phyloP scores from a whole-genome alignment of 2,329 filamentous ascomycete genomes.

The Neonectria faginata region DNA sequence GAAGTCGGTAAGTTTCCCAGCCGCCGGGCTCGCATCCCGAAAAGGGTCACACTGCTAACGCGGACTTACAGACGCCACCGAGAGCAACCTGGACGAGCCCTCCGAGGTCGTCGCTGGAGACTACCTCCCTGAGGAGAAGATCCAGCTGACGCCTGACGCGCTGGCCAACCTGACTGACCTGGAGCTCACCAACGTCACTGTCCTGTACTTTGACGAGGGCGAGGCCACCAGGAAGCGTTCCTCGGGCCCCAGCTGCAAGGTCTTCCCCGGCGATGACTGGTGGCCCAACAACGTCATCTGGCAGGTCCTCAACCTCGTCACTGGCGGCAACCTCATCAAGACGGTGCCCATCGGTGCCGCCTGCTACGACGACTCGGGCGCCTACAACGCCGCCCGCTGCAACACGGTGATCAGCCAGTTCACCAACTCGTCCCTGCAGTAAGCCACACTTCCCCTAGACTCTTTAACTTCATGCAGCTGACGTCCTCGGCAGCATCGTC shows the following conservation, averaged over 20 bases:
- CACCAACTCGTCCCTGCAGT: constrained; percentile 43
- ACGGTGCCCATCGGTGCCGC: constrained; percentile 49
- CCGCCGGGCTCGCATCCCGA: too few species aligned
- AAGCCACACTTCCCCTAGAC: background rate
- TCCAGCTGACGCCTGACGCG: constrained; percentile 32
- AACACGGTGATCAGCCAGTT: constrained; percentile 44
- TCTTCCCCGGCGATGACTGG: constrained; percentile 47
- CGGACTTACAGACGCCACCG: constrained; percentile 24
- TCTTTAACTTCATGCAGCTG: background rate
- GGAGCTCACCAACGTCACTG: constrained; percentile 20
- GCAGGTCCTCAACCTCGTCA: constrained; percentile 52
- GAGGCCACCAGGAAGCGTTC: constrained; percentile 3
- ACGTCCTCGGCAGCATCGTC: constrained; percentile 39
- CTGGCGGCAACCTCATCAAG: constrained; percentile 48
- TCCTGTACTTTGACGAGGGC: constrained; percentile 29
- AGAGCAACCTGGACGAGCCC: constrained; percentile 16
- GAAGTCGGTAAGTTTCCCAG: constrained; percentile 21
- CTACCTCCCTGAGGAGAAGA: constrained; percentile 34
- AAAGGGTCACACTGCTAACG: background rate
- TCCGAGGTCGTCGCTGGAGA: constrained; percentile 30
- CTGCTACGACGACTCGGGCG: constrained; percentile 45
- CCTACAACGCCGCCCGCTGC: constrained; percentile 47
- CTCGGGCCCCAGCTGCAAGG: constrained; percentile 45
- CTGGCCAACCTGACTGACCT: constrained; percentile 30
- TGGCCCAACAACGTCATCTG: constrained; percentile 48